These are phyloP conservation scores for Acacia concinna DNA, from an alignment of 331 rosid genomes.

Conservation along the genomic window DNA sequence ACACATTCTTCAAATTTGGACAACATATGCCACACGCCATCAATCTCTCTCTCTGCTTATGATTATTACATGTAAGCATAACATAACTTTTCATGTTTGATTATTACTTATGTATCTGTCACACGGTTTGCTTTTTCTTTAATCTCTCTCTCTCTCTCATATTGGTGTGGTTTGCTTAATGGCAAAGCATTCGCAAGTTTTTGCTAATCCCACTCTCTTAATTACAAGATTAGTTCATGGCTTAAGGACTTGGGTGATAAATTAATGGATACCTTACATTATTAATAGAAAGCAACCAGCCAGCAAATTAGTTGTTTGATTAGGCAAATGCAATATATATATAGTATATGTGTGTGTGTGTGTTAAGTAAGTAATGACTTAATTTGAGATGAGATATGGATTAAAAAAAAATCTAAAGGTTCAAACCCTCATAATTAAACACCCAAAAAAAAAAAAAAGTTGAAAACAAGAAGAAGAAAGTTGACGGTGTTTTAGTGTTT, in stretches of 20 bases:
- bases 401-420: background rate
- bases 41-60: too few species aligned
- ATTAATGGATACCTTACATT: too few species aligned
- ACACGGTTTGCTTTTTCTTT: background rate
- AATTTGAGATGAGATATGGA: background rate
- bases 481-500: too few species aligned
- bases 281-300: background rate
- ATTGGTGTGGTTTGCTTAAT: background rate
- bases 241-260: too few species aligned
- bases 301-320: background rate
- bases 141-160: background rate
- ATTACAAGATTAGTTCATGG: background rate
- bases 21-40: background rate
- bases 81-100: background rate
- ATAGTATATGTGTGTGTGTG: background rate
- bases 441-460: too few species aligned
- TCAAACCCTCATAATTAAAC: background rate
- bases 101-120: background rate
- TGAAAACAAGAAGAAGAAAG: too few species aligned
- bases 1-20: background rate
- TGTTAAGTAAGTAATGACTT: background rate
- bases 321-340: background rate
- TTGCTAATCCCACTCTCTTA: background rate
- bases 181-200: background rate
- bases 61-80: background rate